Percentiles rank a stretch among this genome's conserved stretches.
Conservation (phyloP, 768 basidiomycete species). For the Scleroderma bovista region DNA sequence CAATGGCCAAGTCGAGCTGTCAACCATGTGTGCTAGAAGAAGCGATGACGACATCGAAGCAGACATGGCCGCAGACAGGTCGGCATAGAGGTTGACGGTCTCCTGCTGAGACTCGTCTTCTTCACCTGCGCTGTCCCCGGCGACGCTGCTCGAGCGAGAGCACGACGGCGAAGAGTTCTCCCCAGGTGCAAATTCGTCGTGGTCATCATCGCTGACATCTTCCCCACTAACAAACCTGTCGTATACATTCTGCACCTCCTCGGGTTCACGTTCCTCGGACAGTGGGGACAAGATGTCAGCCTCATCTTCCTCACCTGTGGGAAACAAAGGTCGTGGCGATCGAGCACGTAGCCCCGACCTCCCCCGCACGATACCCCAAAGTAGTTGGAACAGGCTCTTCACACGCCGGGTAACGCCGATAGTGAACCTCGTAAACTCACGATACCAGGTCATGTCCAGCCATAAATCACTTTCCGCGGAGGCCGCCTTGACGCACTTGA, state of each 20-base stretch:
- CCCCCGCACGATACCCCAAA: conserved; percentile 13
- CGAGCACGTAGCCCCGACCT: conserved; percentile 7
- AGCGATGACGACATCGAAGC: conserved; percentile 36
- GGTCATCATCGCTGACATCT: conserved; percentile 44
- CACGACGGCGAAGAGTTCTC: conserved; percentile 12
- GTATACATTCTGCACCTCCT: conserved; percentile 40
- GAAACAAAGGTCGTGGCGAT: not conserved
- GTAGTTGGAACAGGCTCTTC: conserved; percentile 14
- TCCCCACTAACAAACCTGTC: conserved; percentile 58
- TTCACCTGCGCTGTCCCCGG: conserved; percentile 27
- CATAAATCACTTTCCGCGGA: conserved; percentile 34
- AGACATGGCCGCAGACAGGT: conserved; percentile 38
- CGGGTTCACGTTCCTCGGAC: conserved; percentile 9
- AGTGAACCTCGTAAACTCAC: conserved; percentile 32
- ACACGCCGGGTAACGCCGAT: conserved; percentile 25
- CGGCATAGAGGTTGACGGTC: conserved; percentile 46
- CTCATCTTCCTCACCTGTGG: conserved; percentile 4
- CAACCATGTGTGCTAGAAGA: conserved; percentile 50
- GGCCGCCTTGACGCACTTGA: conserved; percentile 35
- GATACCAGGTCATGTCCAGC: conserved; percentile 37
- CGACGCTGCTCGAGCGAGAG: conserved; percentile 14
- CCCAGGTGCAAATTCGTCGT: conserved; percentile 32
- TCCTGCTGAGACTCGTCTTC: conserved; percentile 35
- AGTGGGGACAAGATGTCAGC: conserved; percentile 2
- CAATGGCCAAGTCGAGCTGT: conserved; percentile 38